Evolutionary conservation across 805 yeast genomes (phyloP).

Genomic region (Ascoidea tarda): DNA sequence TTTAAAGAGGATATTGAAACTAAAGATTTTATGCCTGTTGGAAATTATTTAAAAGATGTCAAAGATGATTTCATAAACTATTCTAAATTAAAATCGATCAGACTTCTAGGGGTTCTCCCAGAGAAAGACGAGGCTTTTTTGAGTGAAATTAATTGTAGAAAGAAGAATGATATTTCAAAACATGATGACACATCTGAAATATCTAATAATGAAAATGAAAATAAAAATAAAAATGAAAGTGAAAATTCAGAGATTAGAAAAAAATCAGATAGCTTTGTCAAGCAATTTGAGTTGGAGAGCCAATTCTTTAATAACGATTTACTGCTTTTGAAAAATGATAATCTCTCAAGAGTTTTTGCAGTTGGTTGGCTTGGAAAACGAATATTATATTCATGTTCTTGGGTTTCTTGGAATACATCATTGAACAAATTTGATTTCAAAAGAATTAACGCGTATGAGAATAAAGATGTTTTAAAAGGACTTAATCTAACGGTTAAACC

Average conservation of each 20-base stretch:
- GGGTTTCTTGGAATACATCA: background rate
- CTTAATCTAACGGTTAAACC: no score
- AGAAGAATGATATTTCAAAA: background rate
- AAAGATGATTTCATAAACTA: slow-evolving; percentile 34
- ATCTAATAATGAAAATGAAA: background rate
- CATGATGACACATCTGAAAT: background rate
- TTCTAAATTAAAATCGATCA: slow-evolving; percentile 16
- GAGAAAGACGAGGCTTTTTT: slow-evolving; percentile 1
- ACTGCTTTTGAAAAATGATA: slow-evolving; percentile 1
- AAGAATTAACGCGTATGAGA: no score
- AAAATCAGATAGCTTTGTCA: background rate
- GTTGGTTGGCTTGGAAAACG: slow-evolving; percentile 6
- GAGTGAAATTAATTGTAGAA: slow-evolving; percentile 1
- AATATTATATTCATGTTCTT: slow-evolving; percentile 1
- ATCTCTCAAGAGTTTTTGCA: slow-evolving; percentile 3
- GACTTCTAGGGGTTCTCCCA: slow-evolving; percentile 20
- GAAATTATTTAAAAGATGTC: slow-evolving; percentile 43
- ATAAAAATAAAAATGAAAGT: background rate
- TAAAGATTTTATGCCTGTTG: slow-evolving; percentile 45
- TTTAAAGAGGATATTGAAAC: slow-evolving; percentile 53
- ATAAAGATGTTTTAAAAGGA: no score
- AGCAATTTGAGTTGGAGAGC: background rate
- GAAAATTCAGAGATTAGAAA: background rate
- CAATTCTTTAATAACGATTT: background rate
- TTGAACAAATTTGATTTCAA: no score